Base-by-base conservation (phyloP, 768 basidiomycete genomes). In the Lactifluus volemus region DNA sequence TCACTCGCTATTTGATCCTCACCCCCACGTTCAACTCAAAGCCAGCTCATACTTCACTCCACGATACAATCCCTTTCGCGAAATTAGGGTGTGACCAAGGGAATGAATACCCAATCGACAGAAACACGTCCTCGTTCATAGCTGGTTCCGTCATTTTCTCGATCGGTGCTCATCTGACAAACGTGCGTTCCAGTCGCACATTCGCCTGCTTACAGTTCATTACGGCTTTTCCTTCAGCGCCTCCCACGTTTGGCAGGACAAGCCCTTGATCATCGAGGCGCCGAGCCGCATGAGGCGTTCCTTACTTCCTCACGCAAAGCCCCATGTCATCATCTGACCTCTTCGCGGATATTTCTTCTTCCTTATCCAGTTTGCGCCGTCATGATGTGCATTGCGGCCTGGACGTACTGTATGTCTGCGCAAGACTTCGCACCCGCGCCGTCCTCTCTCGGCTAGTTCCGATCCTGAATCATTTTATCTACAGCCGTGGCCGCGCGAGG, bases 101-200 rank as follows among this genome's bases (percentile, higher is more conserved):
- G 48, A 53, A 36, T 48, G 52, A 58, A 53, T 52, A 41, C 53
- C 57, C 53, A 15, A 49, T 45, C 56, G 32, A 32, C 39, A n/a
- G 45, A 41, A 57, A 58, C 41, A 53, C 41, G 51, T 49, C 61
- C 38, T 49, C 30, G 25, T 30, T 21, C 12, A 21, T 39, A 51
- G 51, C 51, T 49, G 30, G 30, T 58, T 62, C 47, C 61, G 56
- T 62, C 61, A 63, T 17, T 30, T 58, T 49, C 52, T 58, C 56
- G 56, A 58, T 58, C 52, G 34, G 47, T 52, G 11, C 29, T 25
- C 48, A 49, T 38, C 52, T 58, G 56, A 63, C 56, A 49, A 63
- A 63, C 61, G 61, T 63, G 61, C 57, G 48, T 12, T 9, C 12
- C 4, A n/a, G 12, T 30, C 52, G 39, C 41, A 49, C 25, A 42